Evolutionary conservation across 257 asterid species (phyloP).

Genomic region (Verbascum thapsus): DNA sequence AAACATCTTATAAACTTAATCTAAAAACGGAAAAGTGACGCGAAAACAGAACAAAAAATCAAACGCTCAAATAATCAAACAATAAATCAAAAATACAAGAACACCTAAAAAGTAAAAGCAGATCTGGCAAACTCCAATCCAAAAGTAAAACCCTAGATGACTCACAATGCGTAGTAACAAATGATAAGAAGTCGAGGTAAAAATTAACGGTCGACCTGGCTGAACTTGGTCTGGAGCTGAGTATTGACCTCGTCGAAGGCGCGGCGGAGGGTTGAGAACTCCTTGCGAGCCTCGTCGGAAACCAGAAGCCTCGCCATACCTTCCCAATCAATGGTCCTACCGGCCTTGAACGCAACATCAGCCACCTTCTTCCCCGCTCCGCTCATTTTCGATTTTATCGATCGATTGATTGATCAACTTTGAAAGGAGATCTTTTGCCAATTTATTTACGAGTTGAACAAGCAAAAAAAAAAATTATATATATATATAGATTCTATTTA

Average conservation of each 20-base stretch:
- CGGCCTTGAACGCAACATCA: constrained; percentile 84
- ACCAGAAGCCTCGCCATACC: constrained; percentile 92
- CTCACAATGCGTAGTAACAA: constrained; percentile 5
- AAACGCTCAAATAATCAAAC: constrained; percentile 12
- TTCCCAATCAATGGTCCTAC: constrained; percentile 85
- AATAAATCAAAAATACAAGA: neutral
- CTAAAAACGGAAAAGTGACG: neutral
- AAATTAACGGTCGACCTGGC: constrained; percentile 54
- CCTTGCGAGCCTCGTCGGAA: constrained; percentile 93
- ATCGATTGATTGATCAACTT: constrained; percentile 6
- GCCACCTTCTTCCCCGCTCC: constrained; percentile 82
- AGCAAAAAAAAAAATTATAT: no score
- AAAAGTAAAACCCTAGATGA: neutral
- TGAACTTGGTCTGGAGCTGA: constrained; percentile 87
- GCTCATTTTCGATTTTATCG: constrained; percentile 53
- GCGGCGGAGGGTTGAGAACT: constrained; percentile 87
- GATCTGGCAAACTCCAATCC: constrained; percentile 3
- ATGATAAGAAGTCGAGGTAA: no score
- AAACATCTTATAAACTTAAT: neutral
- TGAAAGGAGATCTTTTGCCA: no score
- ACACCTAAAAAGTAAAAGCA: neutral
- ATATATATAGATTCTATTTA: no score
- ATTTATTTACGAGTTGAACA: no score
- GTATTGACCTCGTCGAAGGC: constrained; percentile 89
- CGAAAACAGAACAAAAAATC: neutral